Evolutionary conservation across 2,329 filamentous ascomycete genomes (phyloP).

Genomic region (Akanthomyces muscarius): DNA sequence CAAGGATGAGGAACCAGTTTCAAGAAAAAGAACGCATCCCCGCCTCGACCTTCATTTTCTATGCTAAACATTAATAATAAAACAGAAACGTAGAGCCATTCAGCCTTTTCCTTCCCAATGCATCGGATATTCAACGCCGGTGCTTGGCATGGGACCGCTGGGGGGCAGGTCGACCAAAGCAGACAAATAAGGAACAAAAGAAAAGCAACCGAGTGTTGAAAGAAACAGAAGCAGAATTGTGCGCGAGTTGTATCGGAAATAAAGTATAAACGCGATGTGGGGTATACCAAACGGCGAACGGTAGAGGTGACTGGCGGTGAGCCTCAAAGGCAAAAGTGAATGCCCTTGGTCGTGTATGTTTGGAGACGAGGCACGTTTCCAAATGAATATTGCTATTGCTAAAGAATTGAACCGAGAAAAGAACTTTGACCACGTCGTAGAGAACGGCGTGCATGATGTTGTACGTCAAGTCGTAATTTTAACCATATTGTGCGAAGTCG

Average conservation of each 20-base stretch:
- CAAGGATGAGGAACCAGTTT: neutral
- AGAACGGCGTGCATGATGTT: slow-evolving; percentile 2
- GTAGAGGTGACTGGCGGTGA: neutral
- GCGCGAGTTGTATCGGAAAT: slow-evolving; percentile 2
- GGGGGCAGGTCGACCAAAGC: neutral
- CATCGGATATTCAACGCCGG: slow-evolving; percentile 7
- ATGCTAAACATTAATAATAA: slow-evolving; percentile 17
- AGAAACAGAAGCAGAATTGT: neutral
- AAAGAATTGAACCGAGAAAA: slow-evolving; percentile 7
- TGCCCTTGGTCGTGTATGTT: neutral
- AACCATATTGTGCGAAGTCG: neutral
- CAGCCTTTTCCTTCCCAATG: neutral
- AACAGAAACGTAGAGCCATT: slow-evolving; percentile 5
- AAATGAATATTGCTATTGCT: neutral
- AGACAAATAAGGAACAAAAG: neutral
- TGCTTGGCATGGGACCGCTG: neutral
- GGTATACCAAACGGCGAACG: slow-evolving; percentile 26
- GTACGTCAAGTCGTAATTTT: slow-evolving; percentile 8
- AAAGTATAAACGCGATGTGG: slow-evolving; percentile 20
- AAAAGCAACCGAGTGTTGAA: neutral
- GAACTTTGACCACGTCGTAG: neutral
- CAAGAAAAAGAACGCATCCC: neutral
- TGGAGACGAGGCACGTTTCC: neutral
- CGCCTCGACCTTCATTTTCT: slow-evolving; percentile 11
- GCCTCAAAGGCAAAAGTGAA: neutral